These are phyloP conservation scores for Cyclostephanos tholiformis DNA, from an alignment of 108 stramenopile genomes.

Conservation along the genomic window DNA sequence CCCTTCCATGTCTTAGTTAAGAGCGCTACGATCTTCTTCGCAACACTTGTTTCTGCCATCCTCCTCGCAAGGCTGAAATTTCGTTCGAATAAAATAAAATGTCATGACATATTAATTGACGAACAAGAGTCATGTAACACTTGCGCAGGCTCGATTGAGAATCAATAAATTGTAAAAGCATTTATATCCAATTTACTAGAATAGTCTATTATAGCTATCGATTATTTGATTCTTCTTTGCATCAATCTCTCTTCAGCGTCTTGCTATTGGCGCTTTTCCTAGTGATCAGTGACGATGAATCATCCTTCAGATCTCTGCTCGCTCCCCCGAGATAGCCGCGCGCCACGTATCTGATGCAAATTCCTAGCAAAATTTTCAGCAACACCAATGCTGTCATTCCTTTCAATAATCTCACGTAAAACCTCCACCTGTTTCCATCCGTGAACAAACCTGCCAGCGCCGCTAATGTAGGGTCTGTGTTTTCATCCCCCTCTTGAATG, in stretches of 20 bases:
- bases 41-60: too few species aligned
- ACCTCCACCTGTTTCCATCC: slow-evolving; percentile 34
- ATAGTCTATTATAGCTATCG: too few species aligned
- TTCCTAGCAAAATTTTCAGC: slow-evolving; percentile 34
- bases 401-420: slow-evolving; percentile 19
- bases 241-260: background rate
- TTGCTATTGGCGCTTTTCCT: background rate
- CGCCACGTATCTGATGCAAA: slow-evolving; percentile 30
- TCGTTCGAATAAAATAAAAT: too few species aligned
- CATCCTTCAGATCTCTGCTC: slow-evolving; percentile 1
- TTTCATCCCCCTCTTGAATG: slow-evolving; percentile 28
- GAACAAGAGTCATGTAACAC: too few species aligned
- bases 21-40: too few species aligned
- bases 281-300: background rate
- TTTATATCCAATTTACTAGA: too few species aligned
- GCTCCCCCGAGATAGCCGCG: slow-evolving; percentile 35
- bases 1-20: too few species aligned
- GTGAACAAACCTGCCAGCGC: slow-evolving; percentile 32
- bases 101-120: too few species aligned
- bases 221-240: background rate
- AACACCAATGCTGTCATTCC: slow-evolving; percentile 31
- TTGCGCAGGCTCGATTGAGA: too few species aligned
- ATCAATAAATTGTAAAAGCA: too few species aligned
- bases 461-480: slow-evolving; percentile 34
- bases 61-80: too few species aligned